Evolutionary conservation across 495 filamentous ascomycete species (phyloP), one percentile per base, ranked within the genome.

Genomic region (Astrothelium macrocarpum): DNA sequence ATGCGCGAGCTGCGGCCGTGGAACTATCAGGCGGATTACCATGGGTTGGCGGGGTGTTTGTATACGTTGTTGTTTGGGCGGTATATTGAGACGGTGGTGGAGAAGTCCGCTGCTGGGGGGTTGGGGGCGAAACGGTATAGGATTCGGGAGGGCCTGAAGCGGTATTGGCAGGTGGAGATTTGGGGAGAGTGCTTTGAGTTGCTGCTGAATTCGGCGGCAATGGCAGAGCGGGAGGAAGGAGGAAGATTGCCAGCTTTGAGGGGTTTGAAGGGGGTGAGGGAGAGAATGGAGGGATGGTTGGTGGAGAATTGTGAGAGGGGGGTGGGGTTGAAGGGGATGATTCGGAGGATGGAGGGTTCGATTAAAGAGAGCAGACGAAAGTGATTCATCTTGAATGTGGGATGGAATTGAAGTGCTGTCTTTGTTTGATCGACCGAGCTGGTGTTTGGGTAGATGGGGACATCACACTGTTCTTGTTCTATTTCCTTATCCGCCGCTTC

Each of bases 21-120:
- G 94, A 97, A 92, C 0, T 95, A 89, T 74, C 94, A 98, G 71
- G 87, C 95, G 63, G 94, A 98, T 74, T 91, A 97, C 62, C 90
- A 93, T 74, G 94, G 94, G 32, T 78, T 96, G 0, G 94, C 94
- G 0, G 90, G 90, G 7, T 88, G 88, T 16, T 76, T 97, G 16
- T 91, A 97, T 71, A 84, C 82, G 34, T 79, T 98, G 70, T 81
- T 98, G 0, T 97, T 96, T 72, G 94, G 94, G 5, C 89, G 89
- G 70, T 96, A 97, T 76, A 90, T 98, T 65, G 90, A 97, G 70
- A 94, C 90, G 18, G 73, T 78, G 0, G 76, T 77, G 14, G 77
- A 76, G 58, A 67, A 76, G 25, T 71, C 64, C 28, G 70, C 53
- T 20, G 64, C 70, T 63, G 32, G 77, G 20, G 79, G 79, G 1